Percentiles rank a stretch among this genome's conserved stretches.
phyloP scores from a whole-genome alignment of 2,329 filamentous ascomycete species.

The Fusarium sarcochroum region DNA sequence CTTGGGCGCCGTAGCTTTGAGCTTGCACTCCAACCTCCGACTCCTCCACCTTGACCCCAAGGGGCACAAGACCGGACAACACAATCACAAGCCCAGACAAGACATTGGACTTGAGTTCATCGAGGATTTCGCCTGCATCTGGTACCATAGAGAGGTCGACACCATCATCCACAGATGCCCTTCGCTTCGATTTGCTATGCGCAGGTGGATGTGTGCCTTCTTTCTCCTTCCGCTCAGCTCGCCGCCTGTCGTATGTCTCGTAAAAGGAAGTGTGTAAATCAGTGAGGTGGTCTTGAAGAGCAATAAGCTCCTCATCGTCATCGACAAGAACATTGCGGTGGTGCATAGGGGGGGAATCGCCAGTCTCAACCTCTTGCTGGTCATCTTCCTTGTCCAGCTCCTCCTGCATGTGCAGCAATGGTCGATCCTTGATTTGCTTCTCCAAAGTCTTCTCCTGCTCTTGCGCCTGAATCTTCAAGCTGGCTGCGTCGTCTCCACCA shows the following conservation, averaged over 20 bases:
- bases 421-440: conserved; percentile 89
- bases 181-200: conserved; percentile 51
- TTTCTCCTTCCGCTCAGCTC: conserved; percentile 53
- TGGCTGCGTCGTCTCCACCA: conserved; percentile 75
- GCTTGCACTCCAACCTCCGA: conserved; percentile 92
- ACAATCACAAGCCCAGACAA: conserved; percentile 84
- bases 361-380: conserved; percentile 45
- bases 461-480: conserved; percentile 81
- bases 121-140: conserved; percentile 88
- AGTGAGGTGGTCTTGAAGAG: conserved; percentile 82
- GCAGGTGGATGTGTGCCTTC: conserved; percentile 54
- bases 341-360: conserved; percentile 53
- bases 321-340: conserved; percentile 83
- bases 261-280: conserved; percentile 86
- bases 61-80: conserved; percentile 89
- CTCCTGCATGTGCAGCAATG: conserved; percentile 92
- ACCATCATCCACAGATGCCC: conserved; percentile 55
- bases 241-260: conserved; percentile 79
- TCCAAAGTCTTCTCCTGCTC: conserved; percentile 90
- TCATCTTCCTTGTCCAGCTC: conserved; percentile 85
- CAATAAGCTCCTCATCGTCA: conserved; percentile 85
- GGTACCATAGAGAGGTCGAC: conserved; percentile 73
- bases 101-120: conserved; percentile 81
- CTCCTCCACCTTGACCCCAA: conserved; percentile 82
- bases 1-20: conserved; percentile 83